Conservation (phyloP, 2,329 filamentous ascomycete genomes). For the Zymoseptoria brevis region DNA sequence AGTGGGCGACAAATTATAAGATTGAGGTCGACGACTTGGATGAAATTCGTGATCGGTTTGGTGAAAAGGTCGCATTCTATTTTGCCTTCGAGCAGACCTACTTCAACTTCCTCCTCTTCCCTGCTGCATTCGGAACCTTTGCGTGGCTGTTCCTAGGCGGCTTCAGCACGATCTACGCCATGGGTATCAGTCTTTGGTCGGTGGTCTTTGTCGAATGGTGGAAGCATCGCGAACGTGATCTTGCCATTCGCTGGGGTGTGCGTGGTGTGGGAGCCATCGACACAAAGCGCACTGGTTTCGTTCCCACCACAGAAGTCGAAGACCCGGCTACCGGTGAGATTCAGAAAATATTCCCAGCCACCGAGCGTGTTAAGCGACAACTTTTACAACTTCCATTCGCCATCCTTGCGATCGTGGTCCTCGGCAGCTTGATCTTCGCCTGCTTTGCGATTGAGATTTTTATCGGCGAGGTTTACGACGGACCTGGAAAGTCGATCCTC, state of each 20-base stretch:
- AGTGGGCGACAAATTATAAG: constrained; percentile 42
- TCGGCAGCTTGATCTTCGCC: constrained; percentile 74
- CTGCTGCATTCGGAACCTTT: constrained; percentile 66
- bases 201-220: constrained; percentile 90
- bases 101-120: constrained; percentile 76
- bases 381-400: constrained; percentile 80
- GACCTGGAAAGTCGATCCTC: constrained; percentile 76
- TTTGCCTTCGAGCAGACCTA: constrained; percentile 92
- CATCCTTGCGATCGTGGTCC: constrained; percentile 58
- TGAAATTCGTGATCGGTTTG: constrained; percentile 43
- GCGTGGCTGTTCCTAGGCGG: constrained; percentile 77
- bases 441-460: constrained; percentile 94
- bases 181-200: constrained; percentile 76
- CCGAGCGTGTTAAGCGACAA: constrained; percentile 68
- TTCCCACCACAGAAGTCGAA: constrained; percentile 65
- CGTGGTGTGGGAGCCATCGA: constrained; percentile 77
- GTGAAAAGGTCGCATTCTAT: constrained; percentile 74
- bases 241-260: constrained; percentile 82
- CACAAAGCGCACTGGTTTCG: constrained; percentile 66
- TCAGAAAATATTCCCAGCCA: constrained; percentile 65
- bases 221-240: constrained; percentile 85
- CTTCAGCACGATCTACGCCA: constrained; percentile 74
- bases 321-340: constrained; percentile 78
- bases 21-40: constrained; percentile 43
- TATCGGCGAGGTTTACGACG: constrained; percentile 86